Base-by-base conservation (phyloP, 768 basidiomycete genomes). In the Daedaleopsis sinensis region DNA sequence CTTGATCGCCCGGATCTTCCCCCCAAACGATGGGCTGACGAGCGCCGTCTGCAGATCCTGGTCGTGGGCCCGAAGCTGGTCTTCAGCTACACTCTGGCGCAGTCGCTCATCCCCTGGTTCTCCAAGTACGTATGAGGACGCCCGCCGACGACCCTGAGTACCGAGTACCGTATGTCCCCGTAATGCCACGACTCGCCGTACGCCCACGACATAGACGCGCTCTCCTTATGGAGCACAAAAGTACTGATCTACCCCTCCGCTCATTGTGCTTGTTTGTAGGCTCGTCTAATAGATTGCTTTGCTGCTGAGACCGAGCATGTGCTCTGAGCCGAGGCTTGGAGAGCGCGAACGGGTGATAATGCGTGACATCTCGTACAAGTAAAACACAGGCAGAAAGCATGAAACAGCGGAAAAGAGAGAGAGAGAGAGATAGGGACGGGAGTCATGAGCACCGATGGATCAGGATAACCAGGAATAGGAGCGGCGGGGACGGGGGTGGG, bases 61-160 rank as follows among this genome's bases (percentile, higher is more conserved):
- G 94, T 98, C 63, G 95, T 98, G 39, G 96, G 95, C 54, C 96
- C 96, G 43, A 98, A 98, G 79, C 87, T 98, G 38, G 94, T 98
- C 68, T 98, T 98, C 84, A 94, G 93, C 69, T 98, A 96, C 80
- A 98, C 96, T 52, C 84, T 98, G 4, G 96, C 96, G 12, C 96
- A 98, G 76, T 91, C 90, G 18, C 81, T 98, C 74, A 98, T 98
- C 79, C 96, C 96, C 49, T 78, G 89, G 68, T 97, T 96, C 77
- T 84, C 88, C 46, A 86, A 93, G 74, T 96, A 92, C 74, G 91
- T 93, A 63, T 93, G 69, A 67, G 52, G 35, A 16, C 49, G 23
- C 23, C 10, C 35, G 10, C 18, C 19, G 12, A 23, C 51, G 15
- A 21, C 51, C 36, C 0, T 35, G 35, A 5, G 21, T 13, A 32